A percentile compares a stretch with the other conserved stretches of the same genome.
These are phyloP conservation scores for Rhazya stricta DNA, from an alignment of 257 asterid genomes.

Conservation along the genomic window DNA sequence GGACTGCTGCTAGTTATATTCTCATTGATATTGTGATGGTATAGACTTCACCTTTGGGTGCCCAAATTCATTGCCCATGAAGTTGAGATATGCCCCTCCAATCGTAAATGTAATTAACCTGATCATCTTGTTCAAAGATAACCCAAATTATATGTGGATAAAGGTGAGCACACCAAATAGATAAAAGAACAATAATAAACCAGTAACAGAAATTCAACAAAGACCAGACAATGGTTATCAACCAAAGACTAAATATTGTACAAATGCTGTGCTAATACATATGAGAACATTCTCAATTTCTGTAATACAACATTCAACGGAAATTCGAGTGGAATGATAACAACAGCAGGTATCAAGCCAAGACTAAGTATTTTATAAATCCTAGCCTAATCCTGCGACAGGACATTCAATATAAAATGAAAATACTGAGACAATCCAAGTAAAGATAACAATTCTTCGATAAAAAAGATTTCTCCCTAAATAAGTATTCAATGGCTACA, in stretches of 20 bases:
- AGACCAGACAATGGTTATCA: neutral
- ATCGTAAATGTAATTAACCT: conserved; percentile 81
- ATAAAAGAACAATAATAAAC: neutral
- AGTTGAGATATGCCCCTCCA: conserved; percentile 91
- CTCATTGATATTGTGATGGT: conserved; percentile 7
- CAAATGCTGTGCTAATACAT: neutral
- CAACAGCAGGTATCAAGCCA: neutral
- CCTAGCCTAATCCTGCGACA: neutral
- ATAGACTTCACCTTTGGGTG: conserved; percentile 71
- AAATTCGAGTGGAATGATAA: neutral
- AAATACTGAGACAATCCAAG: neutral
- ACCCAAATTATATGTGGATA: conserved; percentile 9
- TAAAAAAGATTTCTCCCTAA: neutral
- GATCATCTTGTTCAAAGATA: conserved; percentile 62
- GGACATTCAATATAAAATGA: neutral
- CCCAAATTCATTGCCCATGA: conserved; percentile 98
- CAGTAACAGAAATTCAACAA: neutral
- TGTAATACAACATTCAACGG: neutral
- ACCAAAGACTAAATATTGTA: neutral
- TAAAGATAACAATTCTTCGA: neutral
- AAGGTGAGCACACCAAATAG: neutral
- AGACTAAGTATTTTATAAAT: neutral
- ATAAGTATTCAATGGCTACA: neutral
- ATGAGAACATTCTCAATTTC: neutral
- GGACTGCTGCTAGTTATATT: neutral